Base-by-base conservation (phyloP, 2,329 filamentous ascomycete genomes). In the Arthrobotrys iridis region DNA sequence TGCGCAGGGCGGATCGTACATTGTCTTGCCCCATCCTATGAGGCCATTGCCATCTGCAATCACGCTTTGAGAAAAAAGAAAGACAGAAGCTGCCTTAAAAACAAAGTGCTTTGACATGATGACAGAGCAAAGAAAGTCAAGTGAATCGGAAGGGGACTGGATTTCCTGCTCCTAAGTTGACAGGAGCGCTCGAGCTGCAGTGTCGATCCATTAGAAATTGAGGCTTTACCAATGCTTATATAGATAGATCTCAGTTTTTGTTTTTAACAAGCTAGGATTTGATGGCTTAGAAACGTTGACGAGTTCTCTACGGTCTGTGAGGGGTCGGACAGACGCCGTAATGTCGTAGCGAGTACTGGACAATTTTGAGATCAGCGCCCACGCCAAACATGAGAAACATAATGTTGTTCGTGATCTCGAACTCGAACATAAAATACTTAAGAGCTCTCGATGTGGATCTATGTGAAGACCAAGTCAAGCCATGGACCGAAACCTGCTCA, bases 1-100 rank as follows among this genome's bases (percentile, higher is more conserved):
- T 0, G 81, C 79, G 70, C 82, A 83, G 0, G 80, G 76, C 7
- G 82, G 82, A 7, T 82, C 62, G 77, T 81, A 83, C 77, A 83
- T 80, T 0, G 78, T 80, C 63, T 82, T 83, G 10, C 82, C 82
- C 70, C 79, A 80, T 57, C 82, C 82, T 33, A 83, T 81, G 15
- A 82, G 66, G 35, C 82, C 82, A 24, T 58, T 45, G 6, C 75
- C 75, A 26, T 77, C 75, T 22, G 65, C 65, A 8, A 50, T 2
- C 20, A 43, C 52, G 10, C 20, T 24, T 22, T 10, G n/a, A 13
- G 43, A 22, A 22, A 59, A 52, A 15, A 46, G 24, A 28, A 43
- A 1, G 20, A 22, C 30, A 43, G 15, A 13, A 18, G 41, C 6
- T 15, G 52, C 52, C 46, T 15, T 41, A n/a, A 50, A 15, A 33